Percentiles rank a stretch among this genome's conserved stretches.
These are phyloP conservation scores for Musa acuminata DNA, from an alignment of 176 grass and related monocot species.

Conservation along the genomic window DNA sequence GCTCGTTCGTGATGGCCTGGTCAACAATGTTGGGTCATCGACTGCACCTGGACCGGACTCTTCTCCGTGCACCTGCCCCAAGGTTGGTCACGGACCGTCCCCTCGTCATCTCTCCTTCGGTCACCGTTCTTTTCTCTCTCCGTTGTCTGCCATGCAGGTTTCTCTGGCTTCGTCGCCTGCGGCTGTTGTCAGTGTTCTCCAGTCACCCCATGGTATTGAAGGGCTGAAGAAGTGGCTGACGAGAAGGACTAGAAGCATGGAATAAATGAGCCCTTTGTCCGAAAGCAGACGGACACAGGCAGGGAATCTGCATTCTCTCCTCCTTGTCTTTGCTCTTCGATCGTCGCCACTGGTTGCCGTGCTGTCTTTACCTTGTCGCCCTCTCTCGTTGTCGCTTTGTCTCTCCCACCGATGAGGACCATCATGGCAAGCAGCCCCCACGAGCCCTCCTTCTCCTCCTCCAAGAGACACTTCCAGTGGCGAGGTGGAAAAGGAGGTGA, in stretches of 20 bases:
- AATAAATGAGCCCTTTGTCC: slow-evolving; percentile 34
- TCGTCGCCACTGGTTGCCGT: neutral
- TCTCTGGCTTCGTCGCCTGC: too few relatives aligned
- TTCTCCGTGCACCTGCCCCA: too few relatives aligned
- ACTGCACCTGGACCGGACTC: too few relatives aligned
- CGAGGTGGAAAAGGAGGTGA: slow-evolving; percentile 44
- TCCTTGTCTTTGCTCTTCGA: neutral
- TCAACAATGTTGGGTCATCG: too few relatives aligned
- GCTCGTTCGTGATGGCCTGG: too few relatives aligned
- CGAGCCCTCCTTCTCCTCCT: slow-evolving; percentile 83
- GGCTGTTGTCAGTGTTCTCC: neutral
- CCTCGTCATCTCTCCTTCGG: neutral
- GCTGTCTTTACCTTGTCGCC: neutral
- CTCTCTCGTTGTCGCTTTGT: neutral
- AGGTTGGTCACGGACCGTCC: too few relatives aligned
- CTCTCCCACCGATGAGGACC: slow-evolving; percentile 44
- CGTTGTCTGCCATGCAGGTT: neutral
- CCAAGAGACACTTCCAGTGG: slow-evolving; percentile 85
- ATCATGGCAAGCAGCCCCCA: slow-evolving; percentile 74
- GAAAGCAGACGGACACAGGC: slow-evolving; percentile 11
- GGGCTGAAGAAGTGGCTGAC: slow-evolving; percentile 6
- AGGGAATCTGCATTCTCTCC: neutral
- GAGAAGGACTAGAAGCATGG: slow-evolving; percentile 36
- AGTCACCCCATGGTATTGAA: neutral
- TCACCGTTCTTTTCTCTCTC: neutral